Evolutionary conservation across 345 rosid species (phyloP).

Genomic region (Salix arbutifolia): DNA sequence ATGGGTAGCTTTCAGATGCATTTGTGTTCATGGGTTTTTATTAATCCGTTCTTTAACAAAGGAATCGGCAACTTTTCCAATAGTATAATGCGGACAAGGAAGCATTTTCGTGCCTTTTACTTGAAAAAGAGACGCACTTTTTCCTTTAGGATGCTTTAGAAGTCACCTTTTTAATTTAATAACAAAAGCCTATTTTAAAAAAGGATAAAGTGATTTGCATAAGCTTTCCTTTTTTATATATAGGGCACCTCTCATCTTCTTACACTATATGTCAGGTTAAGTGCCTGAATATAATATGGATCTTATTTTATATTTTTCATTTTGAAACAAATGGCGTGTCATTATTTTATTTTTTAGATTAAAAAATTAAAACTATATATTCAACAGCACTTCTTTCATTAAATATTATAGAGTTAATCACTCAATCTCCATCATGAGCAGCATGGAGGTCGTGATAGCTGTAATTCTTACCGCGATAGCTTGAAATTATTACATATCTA

Average conservation of each 20-base stretch:
- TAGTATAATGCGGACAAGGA: constrained; percentile 40
- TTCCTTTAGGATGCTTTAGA: constrained; percentile 51
- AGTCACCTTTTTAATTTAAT: constrained; percentile 38
- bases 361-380: no score
- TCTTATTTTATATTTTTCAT: background rate
- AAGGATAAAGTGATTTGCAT: constrained; percentile 14
- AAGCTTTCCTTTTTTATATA: background rate
- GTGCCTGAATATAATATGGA: background rate
- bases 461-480: no score
- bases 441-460: no score
- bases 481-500: no score
- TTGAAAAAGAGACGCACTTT: constrained; percentile 42
- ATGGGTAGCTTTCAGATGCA: constrained; percentile 28
- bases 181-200: background rate
- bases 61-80: constrained; percentile 32
- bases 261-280: background rate
- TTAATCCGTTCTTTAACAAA: constrained; percentile 40
- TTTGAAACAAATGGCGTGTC: background rate
- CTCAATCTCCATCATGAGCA: no score
- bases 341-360: no score
- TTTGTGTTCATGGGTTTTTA: constrained; percentile 15
- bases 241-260: background rate
- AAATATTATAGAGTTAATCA: no score
- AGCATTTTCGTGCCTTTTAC: constrained; percentile 38
- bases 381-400: no score